Evolutionary conservation across 2,329 filamentous ascomycete species (phyloP), one percentile per base, ranked within the genome.

Genomic region (Penicillium sp.): DNA sequence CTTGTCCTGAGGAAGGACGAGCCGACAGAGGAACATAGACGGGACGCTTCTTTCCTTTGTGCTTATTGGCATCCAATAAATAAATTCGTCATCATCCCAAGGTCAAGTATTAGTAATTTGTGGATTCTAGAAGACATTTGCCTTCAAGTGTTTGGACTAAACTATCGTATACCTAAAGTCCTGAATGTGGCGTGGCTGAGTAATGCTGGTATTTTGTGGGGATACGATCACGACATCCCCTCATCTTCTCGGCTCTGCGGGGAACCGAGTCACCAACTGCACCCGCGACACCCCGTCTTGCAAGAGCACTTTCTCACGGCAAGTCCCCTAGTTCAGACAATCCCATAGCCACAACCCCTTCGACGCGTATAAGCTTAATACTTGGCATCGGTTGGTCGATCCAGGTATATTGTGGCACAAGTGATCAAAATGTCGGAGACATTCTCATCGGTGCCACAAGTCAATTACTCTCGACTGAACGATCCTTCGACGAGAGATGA

Each of bases 361-460:
- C 19, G 24, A 49, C 45, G 17, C 15, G 45, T 30, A n/a, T 30
- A 49, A 49, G 45, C 45, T 49, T 19, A 49, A 37, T 30, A n/a
- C 49, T 51, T 51, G 49, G 49, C 49, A 22, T n/a, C 17, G 6
- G 15, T 24, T 22, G 22, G 33, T 40, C 12, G 26, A 51, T n/a
- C n/a, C n/a, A 51, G 49, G 28, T 24, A 19, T 30, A 19, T 22
- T 40, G 51, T 54, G 51, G 13, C 51, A 35, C 24, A 40, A 40
- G 33, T 26, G 17, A 40, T n/a, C 42, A 56, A 24, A 37, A 74
- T 73, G 70, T 42, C 65, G 1, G 66, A 62, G 22, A 67, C 68
- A 8, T 75, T 76, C 55, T 72, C 72, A 13, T 72, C 72, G 15
- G 71, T 76, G 12, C 73, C 73, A 9, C 55, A 70, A 24, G 64